phyloP scores from a whole-genome alignment of 495 filamentous ascomycete genomes.

The Talaromyces ruber region DNA sequence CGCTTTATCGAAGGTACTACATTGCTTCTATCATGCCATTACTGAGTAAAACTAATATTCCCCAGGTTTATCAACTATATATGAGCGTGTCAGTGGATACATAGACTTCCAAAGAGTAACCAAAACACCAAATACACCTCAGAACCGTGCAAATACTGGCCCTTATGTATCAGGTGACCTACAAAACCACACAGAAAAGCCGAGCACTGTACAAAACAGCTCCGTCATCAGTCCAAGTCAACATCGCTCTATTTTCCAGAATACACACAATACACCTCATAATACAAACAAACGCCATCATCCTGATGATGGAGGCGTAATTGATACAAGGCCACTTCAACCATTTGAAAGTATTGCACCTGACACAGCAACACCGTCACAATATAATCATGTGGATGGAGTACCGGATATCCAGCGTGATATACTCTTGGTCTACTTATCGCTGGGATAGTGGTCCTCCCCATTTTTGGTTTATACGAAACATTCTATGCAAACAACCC shows the following conservation, averaged over 20 bases:
- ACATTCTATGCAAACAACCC: constrained; percentile 9
- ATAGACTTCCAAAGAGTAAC: not conserved
- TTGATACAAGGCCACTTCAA: not conserved
- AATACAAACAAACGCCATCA: not conserved
- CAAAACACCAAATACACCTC: not conserved
- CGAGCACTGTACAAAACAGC: not conserved
- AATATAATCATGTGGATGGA: not conserved
- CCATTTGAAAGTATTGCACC: not conserved
- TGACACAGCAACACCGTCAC: not conserved
- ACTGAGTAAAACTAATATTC: not conserved
- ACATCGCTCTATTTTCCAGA: not conserved
- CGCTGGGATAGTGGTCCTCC: constrained; percentile 11
- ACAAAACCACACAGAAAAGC: not conserved
- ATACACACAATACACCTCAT: not conserved
- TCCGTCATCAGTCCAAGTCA: not conserved
- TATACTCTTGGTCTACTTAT: constrained; percentile 35
- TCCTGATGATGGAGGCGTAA: not conserved
- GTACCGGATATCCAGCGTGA: not conserved
- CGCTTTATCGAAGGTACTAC: constrained; percentile 2
- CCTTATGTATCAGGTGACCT: not conserved
- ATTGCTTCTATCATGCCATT: not conserved
- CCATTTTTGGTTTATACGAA: constrained; percentile 28
- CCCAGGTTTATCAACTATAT: not conserved
- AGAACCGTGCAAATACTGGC: not conserved
- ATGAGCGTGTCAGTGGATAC: not conserved